Evolutionary conservation across 179 eudicot species (phyloP).

Genomic region (Silene coronaria): DNA sequence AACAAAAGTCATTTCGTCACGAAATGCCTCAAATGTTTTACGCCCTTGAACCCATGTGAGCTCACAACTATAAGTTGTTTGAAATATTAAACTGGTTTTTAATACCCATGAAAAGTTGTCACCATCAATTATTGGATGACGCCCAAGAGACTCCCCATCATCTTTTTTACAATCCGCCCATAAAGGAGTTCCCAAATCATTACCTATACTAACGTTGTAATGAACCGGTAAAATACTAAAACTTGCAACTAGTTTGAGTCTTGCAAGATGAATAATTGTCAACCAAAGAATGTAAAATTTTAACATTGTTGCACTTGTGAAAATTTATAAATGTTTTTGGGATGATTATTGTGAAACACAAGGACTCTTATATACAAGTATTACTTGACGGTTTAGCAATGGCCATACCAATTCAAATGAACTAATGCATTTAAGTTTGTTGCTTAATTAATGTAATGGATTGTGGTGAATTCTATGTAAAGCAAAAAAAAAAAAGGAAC

Average conservation of each 20-base stretch:
- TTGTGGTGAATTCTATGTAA: too few relatives aligned
- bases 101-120: slow-evolving; percentile 5
- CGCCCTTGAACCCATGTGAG: slow-evolving; percentile 11
- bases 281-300: neutral
- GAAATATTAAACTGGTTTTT: neutral
- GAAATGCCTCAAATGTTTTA: slow-evolving; percentile 7
- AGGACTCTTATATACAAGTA: too few relatives aligned
- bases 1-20: slow-evolving; percentile 2
- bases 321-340: too few relatives aligned
- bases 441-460: too few relatives aligned
- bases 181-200: neutral
- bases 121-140: neutral
- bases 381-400: too few relatives aligned
- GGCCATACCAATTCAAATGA: too few relatives aligned
- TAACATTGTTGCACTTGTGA: neutral
- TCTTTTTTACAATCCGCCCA: slow-evolving; percentile 15
- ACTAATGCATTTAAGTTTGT: too few relatives aligned
- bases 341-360: too few relatives aligned
- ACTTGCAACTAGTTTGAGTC: neutral
- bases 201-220: neutral
- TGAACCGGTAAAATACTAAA: neutral
- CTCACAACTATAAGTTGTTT: slow-evolving; percentile 1
- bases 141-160: too few relatives aligned
- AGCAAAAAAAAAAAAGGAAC: too few relatives aligned
- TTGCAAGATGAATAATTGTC: neutral